Percentiles rank a stretch among this genome's conserved stretches.
Evolutionary conservation across 805 yeast genomes (phyloP).

Genomic region (Lipomyces starkeyi): DNA sequence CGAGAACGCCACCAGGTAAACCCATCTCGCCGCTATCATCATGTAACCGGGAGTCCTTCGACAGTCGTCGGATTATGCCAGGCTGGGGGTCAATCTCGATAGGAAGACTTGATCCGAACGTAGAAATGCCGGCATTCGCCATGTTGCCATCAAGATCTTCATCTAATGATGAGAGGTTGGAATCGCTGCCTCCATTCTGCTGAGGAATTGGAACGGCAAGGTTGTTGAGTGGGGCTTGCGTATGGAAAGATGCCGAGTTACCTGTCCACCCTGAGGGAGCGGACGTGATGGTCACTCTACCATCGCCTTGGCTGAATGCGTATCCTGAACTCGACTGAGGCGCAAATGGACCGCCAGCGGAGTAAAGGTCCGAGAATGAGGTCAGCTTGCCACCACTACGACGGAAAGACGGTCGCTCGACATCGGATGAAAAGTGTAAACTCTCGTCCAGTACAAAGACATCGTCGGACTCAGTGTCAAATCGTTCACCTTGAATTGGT

Average conservation of each 20-base stretch:
- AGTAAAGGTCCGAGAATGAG: slow-evolving; percentile 23
- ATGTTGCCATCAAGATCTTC: slow-evolving; percentile 9
- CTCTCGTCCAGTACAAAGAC: slow-evolving; percentile 32
- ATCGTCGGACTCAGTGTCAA: slow-evolving; percentile 22
- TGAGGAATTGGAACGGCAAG: slow-evolving; percentile 3
- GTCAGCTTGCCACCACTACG: slow-evolving; percentile 5
- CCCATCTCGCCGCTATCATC: slow-evolving; percentile 33
- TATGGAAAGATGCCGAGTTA: slow-evolving; percentile 24
- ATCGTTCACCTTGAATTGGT: slow-evolving; percentile 7
- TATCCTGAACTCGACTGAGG: background rate
- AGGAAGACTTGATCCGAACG: slow-evolving; percentile 31
- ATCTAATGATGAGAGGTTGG: slow-evolving; percentile 21
- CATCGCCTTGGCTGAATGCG: background rate
- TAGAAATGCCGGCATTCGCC: slow-evolving; percentile 7
- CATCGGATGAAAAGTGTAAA: slow-evolving; percentile 7
- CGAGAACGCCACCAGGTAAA: slow-evolving; percentile 27
- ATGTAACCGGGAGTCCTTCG: slow-evolving; percentile 4
- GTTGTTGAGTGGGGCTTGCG: background rate
- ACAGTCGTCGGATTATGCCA: slow-evolving; percentile 1
- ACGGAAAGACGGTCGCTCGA: slow-evolving; percentile 11
- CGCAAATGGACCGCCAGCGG: slow-evolving; percentile 13
- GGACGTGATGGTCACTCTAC: slow-evolving; percentile 6
- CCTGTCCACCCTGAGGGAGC: slow-evolving; percentile 28
- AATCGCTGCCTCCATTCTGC: background rate
- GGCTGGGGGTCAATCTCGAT: slow-evolving; percentile 28